Conservation (phyloP, 257 asterid genomes). For the Agastache rugosa region DNA sequence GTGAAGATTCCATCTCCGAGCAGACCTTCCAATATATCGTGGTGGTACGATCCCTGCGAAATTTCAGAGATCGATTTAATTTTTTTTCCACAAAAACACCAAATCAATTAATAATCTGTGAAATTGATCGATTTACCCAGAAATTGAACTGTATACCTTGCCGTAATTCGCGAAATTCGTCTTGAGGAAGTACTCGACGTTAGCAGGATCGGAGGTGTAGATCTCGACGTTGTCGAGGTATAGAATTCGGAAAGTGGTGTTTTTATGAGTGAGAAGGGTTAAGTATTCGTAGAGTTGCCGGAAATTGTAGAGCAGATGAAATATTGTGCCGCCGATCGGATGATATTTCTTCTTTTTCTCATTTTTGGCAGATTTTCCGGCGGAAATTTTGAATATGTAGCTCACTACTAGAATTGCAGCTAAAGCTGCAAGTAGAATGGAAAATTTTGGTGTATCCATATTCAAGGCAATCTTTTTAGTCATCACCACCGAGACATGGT, state of each 20-base stretch:
- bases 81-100: too few species aligned
- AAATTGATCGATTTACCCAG: too few species aligned
- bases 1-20: conserved; percentile 74
- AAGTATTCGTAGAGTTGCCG: conserved; percentile 48
- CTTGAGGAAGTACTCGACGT: conserved; percentile 67
- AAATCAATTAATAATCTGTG: background rate
- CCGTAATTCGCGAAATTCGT: conserved; percentile 65
- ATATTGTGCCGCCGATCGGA: conserved; percentile 58
- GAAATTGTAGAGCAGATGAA: conserved; percentile 53
- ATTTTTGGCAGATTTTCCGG: conserved; percentile 2
- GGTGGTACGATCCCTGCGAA: conserved; percentile 58
- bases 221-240: conserved; percentile 47
- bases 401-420: conserved; percentile 35
- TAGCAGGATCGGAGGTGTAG: conserved; percentile 70
- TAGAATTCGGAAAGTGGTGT: conserved; percentile 56
- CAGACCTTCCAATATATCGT: conserved; percentile 55
- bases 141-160: conserved; percentile 43
- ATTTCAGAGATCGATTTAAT: background rate
- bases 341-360: conserved; percentile 46
- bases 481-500: background rate
- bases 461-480: background rate
- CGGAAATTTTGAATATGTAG: conserved; percentile 25
- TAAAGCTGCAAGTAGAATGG: conserved; percentile 33
- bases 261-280: conserved; percentile 49
- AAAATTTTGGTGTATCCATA: background rate